These are phyloP conservation scores for Knufia fluminis DNA, from an alignment of 2,329 filamentous ascomycete species.

Conservation along the genomic window DNA sequence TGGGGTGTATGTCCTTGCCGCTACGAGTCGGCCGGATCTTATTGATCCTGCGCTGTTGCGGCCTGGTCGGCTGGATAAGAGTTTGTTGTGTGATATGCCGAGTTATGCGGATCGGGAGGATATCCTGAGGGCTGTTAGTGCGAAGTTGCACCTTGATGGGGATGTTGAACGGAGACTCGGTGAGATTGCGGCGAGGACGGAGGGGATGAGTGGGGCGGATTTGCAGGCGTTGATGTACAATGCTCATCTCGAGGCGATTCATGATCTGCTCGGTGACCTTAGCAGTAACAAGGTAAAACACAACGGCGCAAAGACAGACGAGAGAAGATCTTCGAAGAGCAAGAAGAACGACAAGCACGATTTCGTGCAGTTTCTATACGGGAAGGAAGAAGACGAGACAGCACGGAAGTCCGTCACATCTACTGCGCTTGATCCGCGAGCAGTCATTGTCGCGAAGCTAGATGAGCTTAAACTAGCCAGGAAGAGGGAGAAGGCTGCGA, in stretches of 20 bases:
- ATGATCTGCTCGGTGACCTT: conserved; percentile 67
- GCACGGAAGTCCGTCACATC: conserved; percentile 33
- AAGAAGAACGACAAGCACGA: conserved; percentile 34
- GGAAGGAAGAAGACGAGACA: conserved; percentile 45
- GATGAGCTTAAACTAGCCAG: conserved; percentile 66
- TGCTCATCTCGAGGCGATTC: conserved; percentile 91
- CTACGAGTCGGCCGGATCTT: conserved; percentile 83
- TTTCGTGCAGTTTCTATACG: conserved; percentile 80
- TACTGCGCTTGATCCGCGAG: conserved; percentile 62
- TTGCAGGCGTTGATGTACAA: conserved; percentile 93
- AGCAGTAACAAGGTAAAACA: conserved; percentile 23
- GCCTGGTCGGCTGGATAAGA: conserved; percentile 89
- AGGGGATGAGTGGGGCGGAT: conserved; percentile 90
- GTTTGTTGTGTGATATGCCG: conserved; percentile 82
- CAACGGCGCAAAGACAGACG: conserved; percentile 9
- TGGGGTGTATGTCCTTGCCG: conserved; percentile 92
- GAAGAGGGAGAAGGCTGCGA: conserved; percentile 21
- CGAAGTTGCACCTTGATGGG: conserved; percentile 64
- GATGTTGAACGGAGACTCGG: conserved; percentile 55
- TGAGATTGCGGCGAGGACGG: conserved; percentile 70
- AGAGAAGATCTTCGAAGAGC: background rate
- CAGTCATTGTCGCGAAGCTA: conserved; percentile 71
- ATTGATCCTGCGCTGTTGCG: conserved; percentile 90
- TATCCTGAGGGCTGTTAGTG: conserved; percentile 75
- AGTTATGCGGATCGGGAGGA: conserved; percentile 70